phyloP scores from a whole-genome alignment of 2,329 filamentous ascomycete species.

The Paraphaeosphaeria sporulosa region DNA sequence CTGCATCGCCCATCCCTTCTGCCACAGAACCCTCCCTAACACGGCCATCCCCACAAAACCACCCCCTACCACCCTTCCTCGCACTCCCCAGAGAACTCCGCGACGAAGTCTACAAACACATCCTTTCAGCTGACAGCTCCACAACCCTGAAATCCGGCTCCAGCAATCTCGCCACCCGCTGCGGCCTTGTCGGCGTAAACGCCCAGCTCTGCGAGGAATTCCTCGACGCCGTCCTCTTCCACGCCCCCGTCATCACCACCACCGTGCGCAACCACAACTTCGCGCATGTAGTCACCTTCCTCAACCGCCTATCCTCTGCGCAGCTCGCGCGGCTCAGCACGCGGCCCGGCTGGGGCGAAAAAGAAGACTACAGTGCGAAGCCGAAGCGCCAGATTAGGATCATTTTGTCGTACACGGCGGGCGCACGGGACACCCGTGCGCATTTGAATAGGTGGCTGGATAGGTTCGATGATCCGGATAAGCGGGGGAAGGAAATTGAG shows the following conservation, averaged over 20 bases:
- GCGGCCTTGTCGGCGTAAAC: slow-evolving; percentile 21
- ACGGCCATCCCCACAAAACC: neutral
- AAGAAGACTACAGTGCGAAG: neutral
- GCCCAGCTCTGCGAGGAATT: slow-evolving; percentile 23
- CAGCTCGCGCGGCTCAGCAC: slow-evolving; percentile 14
- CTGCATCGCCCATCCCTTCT: neutral
- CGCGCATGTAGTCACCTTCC: slow-evolving; percentile 25
- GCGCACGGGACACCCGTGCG: neutral
- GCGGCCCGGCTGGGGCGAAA: neutral
- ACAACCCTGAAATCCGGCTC: slow-evolving; percentile 12
- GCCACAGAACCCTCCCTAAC: neutral
- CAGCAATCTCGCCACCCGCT: slow-evolving; percentile 19
- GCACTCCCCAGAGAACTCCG: slow-evolving; percentile 26
- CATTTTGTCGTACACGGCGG: neutral
- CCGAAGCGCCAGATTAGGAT: neutral
- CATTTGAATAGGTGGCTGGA: slow-evolving; percentile 7
- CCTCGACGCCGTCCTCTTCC: slow-evolving; percentile 22
- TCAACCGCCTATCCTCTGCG: slow-evolving; percentile 23
- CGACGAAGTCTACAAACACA: slow-evolving; percentile 27
- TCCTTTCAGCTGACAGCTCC: slow-evolving; percentile 16
- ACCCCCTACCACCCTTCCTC: slow-evolving; percentile 17
- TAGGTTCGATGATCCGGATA: neutral
- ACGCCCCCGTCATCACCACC: slow-evolving; percentile 20
- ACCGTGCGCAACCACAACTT: slow-evolving; percentile 29
- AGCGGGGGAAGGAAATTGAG: slow-evolving; percentile 4